A percentile compares a stretch with the other conserved stretches of the same genome.
Evolutionary conservation across 129 eudicot genomes (phyloP).

Genomic region (Lonicera japonica): DNA sequence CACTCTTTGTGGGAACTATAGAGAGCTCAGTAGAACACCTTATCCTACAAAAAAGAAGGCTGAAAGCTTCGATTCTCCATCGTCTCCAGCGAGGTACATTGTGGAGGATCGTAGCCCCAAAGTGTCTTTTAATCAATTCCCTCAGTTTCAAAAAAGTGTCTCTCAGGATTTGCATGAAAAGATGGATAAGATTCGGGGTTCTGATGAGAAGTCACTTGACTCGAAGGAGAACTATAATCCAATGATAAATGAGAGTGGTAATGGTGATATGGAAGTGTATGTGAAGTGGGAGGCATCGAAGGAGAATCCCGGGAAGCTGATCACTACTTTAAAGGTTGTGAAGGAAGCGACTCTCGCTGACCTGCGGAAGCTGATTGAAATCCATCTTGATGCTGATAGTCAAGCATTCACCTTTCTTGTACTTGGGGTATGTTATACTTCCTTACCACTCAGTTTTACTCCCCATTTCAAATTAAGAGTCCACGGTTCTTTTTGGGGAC

Average conservation of each 20-base stretch:
- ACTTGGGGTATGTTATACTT: slow-evolving; percentile 36
- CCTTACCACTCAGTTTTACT: no score
- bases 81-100: background rate
- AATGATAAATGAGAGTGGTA: slow-evolving; percentile 5
- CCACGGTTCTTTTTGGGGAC: no score
- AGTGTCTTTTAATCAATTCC: background rate
- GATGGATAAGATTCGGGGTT: background rate
- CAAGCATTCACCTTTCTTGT: slow-evolving; percentile 56
- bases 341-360: slow-evolving; percentile 66
- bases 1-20: slow-evolving; percentile 85
- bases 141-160: background rate
- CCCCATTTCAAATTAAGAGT: no score
- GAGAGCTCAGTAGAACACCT: slow-evolving; percentile 47
- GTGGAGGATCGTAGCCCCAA: background rate
- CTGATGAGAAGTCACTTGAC: background rate
- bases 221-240: slow-evolving; percentile 39
- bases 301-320: slow-evolving; percentile 52
- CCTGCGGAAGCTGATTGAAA: slow-evolving; percentile 64
- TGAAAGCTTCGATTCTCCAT: slow-evolving; percentile 4
- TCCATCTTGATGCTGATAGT: slow-evolving; percentile 50
- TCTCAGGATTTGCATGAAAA: slow-evolving; percentile 12
- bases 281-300: slow-evolving; percentile 72
- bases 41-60: slow-evolving; percentile 22
- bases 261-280: slow-evolving; percentile 39
- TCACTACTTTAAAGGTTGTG: slow-evolving; percentile 46